These are phyloP conservation scores for Phytophthora macrochlamydospora DNA, from an alignment of 352 stramenopile species.

Conservation along the genomic window DNA sequence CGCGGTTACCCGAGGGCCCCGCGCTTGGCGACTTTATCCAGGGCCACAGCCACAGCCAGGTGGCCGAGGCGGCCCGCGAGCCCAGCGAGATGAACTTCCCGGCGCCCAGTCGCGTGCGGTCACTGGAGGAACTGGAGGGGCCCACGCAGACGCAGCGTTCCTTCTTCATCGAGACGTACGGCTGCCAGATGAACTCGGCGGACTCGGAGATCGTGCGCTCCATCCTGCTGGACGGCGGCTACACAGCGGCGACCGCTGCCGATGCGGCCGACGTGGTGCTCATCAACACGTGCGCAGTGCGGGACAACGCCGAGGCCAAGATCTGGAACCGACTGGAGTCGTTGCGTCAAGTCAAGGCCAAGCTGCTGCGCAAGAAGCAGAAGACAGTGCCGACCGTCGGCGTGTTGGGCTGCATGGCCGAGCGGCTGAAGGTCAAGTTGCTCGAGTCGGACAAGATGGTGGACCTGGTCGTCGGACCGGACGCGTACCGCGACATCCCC, in stretches of 20 bases:
- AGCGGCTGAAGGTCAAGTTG: slow-evolving; percentile 97
- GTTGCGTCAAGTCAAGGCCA: slow-evolving; percentile 77
- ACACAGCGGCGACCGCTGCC: slow-evolving; percentile 59
- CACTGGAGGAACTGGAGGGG: slow-evolving; percentile 53
- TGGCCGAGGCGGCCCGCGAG: slow-evolving; percentile 31
- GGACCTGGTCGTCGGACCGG: slow-evolving; percentile 98
- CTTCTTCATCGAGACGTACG: slow-evolving; percentile 95
- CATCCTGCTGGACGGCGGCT: slow-evolving; percentile 88
- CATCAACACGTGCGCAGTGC: slow-evolving; percentile 99
- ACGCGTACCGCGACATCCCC: slow-evolving; percentile 98
- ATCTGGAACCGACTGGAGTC: slow-evolving; percentile 88
- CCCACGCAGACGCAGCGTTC: slow-evolving; percentile 30
- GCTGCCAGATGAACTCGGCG: slow-evolving; percentile 99
- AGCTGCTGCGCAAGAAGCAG: slow-evolving; percentile 70
- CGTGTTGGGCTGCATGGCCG: slow-evolving; percentile 99
- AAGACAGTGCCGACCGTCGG: slow-evolving; percentile 87
- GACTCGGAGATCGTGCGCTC: slow-evolving; percentile 98
- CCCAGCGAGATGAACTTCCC: slow-evolving; percentile 85
- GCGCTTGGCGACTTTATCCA: slow-evolving; percentile 79
- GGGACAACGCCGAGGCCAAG: slow-evolving; percentile 98
- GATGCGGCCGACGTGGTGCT: slow-evolving; percentile 94
- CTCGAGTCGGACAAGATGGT: slow-evolving; percentile 95
- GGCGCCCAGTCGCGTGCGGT: slow-evolving; percentile 34
- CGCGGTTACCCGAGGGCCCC: slow-evolving; percentile 54
- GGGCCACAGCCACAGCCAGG: slow-evolving; percentile 35